Evolutionary conservation across 1,284 basidiomycete species (phyloP).

Genomic region (Puccinia polysora): DNA sequence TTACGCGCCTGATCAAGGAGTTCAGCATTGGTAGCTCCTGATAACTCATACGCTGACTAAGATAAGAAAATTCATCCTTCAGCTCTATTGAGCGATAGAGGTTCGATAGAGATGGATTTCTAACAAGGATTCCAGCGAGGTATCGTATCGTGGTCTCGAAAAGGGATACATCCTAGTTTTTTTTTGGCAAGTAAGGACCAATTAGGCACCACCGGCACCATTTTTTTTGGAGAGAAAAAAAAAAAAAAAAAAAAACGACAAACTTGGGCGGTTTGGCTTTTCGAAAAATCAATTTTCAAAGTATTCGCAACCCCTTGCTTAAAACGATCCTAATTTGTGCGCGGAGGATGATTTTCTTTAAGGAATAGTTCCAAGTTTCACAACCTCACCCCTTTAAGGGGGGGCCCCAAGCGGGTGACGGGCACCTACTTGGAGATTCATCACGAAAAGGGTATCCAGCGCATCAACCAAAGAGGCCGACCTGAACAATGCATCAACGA

Average conservation of each 20-base stretch:
- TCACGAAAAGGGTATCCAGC: slow-evolving; percentile 38
- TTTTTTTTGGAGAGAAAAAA: background rate
- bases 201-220: slow-evolving; percentile 1
- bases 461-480: slow-evolving; percentile 40
- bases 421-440: slow-evolving; percentile 31
- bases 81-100: background rate
- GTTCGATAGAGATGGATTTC: background rate
- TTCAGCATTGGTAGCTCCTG: slow-evolving; percentile 21
- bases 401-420: background rate
- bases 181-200: background rate
- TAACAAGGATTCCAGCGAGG: slow-evolving; percentile 33
- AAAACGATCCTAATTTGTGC: slow-evolving; percentile 32
- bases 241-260: background rate
- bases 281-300: slow-evolving; percentile 41
- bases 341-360: background rate
- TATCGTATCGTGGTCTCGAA: slow-evolving; percentile 42
- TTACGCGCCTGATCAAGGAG: slow-evolving; percentile 37
- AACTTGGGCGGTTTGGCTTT: slow-evolving; percentile 17
- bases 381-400: background rate
- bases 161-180: slow-evolving; percentile 19
- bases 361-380: background rate
- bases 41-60: slow-evolving; percentile 42
- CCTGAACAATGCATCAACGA: background rate
- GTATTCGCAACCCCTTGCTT: slow-evolving; percentile 19
- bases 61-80: background rate